phyloP scores from a whole-genome alignment of 352 stramenopile genomes.

The Pythium rhizo-oryzae region DNA sequence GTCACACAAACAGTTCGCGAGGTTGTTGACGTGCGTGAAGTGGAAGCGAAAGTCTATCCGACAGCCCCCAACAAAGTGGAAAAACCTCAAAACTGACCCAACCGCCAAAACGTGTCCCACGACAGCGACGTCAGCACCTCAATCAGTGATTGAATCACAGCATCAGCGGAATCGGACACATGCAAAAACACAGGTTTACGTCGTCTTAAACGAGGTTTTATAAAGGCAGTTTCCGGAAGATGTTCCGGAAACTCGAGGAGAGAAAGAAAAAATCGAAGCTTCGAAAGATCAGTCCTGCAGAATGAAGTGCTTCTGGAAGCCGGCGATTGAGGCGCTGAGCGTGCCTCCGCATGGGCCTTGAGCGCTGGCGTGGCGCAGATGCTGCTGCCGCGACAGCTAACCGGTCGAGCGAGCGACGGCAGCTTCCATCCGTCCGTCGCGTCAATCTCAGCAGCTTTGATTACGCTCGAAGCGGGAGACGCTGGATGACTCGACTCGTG shows the following conservation, averaged over 20 bases:
- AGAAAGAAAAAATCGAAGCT: conserved; percentile 5
- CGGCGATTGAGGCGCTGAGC: too few relatives aligned
- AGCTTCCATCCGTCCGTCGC: too few relatives aligned
- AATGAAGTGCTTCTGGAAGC: too few relatives aligned
- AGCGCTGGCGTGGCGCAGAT: too few relatives aligned
- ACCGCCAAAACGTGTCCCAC: not conserved
- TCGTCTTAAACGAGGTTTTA: conserved; percentile 8
- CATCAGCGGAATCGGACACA: not conserved
- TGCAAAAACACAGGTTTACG: too few relatives aligned
- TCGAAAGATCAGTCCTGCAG: not conserved
- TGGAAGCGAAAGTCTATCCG: conserved; percentile 11
- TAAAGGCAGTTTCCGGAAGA: not conserved
- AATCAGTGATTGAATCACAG: not conserved
- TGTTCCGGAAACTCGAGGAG: not conserved
- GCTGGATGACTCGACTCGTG: too few relatives aligned
- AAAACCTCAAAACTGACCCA: conserved; percentile 13
- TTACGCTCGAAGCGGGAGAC: too few relatives aligned
- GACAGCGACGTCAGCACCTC: not conserved
- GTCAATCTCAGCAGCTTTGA: too few relatives aligned
- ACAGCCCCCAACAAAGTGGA: not conserved
- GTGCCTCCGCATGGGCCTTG: too few relatives aligned
- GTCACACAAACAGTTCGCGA: conserved; percentile 22
- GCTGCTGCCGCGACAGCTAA: too few relatives aligned
- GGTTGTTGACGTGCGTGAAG: conserved; percentile 24
- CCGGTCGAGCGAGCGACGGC: too few relatives aligned